phyloP scores from a whole-genome alignment of 2,329 filamentous ascomycete genomes.

The Pseudopithomyces chartarum region DNA sequence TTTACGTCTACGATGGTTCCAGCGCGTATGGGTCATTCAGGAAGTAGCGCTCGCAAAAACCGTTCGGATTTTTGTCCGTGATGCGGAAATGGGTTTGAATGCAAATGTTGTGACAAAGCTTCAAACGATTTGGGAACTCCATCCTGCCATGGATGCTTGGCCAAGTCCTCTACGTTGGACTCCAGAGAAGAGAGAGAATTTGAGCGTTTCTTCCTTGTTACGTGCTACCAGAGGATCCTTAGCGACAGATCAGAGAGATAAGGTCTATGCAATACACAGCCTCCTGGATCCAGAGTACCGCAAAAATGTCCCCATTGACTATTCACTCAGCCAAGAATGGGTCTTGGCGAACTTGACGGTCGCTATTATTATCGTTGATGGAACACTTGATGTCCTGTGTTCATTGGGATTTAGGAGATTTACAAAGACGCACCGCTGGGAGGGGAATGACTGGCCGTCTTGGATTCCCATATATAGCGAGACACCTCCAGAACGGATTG shows the following conservation, averaged over 20 bases:
- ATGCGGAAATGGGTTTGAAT: background rate
- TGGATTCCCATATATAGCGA: background rate
- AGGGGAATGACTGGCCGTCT: background rate
- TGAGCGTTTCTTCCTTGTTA: slow-evolving; percentile 12
- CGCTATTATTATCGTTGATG: background rate
- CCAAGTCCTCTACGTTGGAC: slow-evolving; percentile 2
- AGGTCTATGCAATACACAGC: slow-evolving; percentile 14
- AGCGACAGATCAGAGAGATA: slow-evolving; percentile 14
- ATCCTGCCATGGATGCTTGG: background rate
- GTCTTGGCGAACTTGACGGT: background rate
- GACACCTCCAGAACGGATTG: background rate
- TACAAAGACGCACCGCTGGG: no score
- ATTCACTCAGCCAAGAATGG: background rate
- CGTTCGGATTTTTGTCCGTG: slow-evolving; percentile 8
- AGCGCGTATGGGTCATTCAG: slow-evolving; percentile 23
- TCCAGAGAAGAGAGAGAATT: background rate
- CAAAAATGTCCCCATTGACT: slow-evolving; percentile 9
- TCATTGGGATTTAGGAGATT: background rate
- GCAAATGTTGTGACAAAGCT: background rate
- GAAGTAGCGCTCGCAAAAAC: slow-evolving; percentile 16
- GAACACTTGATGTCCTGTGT: background rate
- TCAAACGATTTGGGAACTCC: background rate
- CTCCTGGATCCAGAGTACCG: slow-evolving; percentile 5
- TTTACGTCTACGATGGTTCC: slow-evolving; percentile 15
- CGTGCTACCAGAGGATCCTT: slow-evolving; percentile 9